Evolutionary conservation across 2,329 filamentous ascomycete genomes (phyloP), one percentile per base, ranked within the genome.

Genomic region (Zelopaecilomyces penicillatus): DNA sequence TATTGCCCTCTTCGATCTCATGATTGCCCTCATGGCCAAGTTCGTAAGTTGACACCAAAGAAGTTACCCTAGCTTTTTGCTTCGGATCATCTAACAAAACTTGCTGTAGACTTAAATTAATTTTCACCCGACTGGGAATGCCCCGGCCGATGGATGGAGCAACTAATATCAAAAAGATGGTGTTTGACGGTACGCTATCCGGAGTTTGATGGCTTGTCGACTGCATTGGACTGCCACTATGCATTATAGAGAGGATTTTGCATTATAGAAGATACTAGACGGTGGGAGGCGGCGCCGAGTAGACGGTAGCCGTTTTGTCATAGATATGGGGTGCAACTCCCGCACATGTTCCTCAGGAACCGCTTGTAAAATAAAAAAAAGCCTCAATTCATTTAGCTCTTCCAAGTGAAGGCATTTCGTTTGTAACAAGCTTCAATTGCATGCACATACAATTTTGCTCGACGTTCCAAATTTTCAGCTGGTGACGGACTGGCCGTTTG

Each of bases 21-120:
- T 89, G 85, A 80, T 89, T 87, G 85, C 85, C 76, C 86, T 89
- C 77, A 89, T 89, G 85, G 85, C 84, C 83, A 89, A 89, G 79
- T 87, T 85, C 75, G 82, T 87, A 78, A 62, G 77, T 80, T 19
- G 45, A n/a, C 37, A n/a, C 32, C 43, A 4, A 37, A 36, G 19
- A 19, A 50, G 32, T 10, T 33, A 19, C 37, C 34, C 32, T 11
- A n/a, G 12, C 6, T 29, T 33, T 30, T n/a, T 11, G 9, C 19
- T 30, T 26, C 32, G 29, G 19, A 31, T 6, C 45, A 31, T 31
- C 48, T 43, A 41, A 38, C 30, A 33, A 5, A 35, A 27, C 28
- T 6, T 10, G 6, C 27, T 29, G 2, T 42, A 67, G 65, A 67
- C 65, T 51, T 67, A 65, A 66, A 58, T 56, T 55, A 51, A 55